A percentile compares a stretch with the other conserved stretches of the same genome.
Conservation (phyloP, 2,329 filamentous ascomycete species). For the Epichloe sylvatica region DNA sequence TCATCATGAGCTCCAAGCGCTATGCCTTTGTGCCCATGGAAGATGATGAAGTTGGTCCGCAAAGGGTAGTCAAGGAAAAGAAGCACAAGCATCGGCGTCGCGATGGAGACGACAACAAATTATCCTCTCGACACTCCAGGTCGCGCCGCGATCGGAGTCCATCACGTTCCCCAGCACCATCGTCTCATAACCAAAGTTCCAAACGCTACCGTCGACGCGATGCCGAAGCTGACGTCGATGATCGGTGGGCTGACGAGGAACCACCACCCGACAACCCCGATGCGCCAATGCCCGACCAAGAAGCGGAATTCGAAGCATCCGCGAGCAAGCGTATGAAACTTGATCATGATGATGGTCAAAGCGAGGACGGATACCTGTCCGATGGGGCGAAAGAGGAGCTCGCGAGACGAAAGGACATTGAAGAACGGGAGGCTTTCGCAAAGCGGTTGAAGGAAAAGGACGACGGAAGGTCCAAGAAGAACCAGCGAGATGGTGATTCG, state of each 20-base stretch:
- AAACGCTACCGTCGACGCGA: slow-evolving; percentile 31
- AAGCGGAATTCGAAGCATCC: slow-evolving; percentile 51
- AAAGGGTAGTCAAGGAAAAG: slow-evolving; percentile 37
- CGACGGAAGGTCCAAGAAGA: slow-evolving; percentile 53
- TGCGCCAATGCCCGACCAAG: slow-evolving; percentile 26
- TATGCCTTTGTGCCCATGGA: slow-evolving; percentile 58
- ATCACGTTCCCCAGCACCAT: slow-evolving; percentile 19
- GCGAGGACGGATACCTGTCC: slow-evolving; percentile 33
- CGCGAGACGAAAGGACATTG: slow-evolving; percentile 50
- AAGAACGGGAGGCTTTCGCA: slow-evolving; percentile 69
- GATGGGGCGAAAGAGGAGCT: slow-evolving; percentile 45
- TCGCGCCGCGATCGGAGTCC: slow-evolving; percentile 18
- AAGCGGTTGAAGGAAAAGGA: slow-evolving; percentile 61
- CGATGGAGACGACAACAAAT: slow-evolving; percentile 19
- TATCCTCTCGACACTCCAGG: slow-evolving; percentile 14
- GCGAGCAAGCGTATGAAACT: slow-evolving; percentile 57
- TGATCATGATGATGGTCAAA: slow-evolving; percentile 35
- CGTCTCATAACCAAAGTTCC: slow-evolving; percentile 18
- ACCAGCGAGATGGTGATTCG: slow-evolving; percentile 42
- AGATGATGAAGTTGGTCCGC: slow-evolving; percentile 44
- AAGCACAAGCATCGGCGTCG: slow-evolving; percentile 28
- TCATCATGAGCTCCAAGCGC: slow-evolving; percentile 39
- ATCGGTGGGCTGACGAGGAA: slow-evolving; percentile 73
- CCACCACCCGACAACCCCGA: slow-evolving; percentile 28
- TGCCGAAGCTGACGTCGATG: slow-evolving; percentile 45